Evolutionary conservation across 139 green algal genomes (phyloP), one percentile per base, ranked within the genome.

Genomic region (Chlorella sorokiniana): DNA sequence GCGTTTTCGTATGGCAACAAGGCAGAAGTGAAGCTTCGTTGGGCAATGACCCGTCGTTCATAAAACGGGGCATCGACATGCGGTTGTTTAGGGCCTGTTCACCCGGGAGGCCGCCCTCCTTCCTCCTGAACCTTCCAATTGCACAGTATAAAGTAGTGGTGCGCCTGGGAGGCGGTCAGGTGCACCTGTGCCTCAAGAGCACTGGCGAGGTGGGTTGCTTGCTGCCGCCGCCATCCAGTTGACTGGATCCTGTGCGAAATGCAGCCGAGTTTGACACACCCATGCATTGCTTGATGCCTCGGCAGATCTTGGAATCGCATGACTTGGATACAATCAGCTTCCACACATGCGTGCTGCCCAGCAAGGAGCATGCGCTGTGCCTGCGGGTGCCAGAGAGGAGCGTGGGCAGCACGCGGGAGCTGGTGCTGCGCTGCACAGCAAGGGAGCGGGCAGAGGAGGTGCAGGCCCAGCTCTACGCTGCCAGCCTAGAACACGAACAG

Each of bases 341-440:
- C 76, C 44, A 48, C 22, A 29, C 67, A 9, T 84, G 76, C 59
- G 62, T 79, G 1, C 59, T 87, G 29, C 71, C 73, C 29, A 62
- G 31, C 16, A 64, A 63, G 7, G 51, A 87, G 35, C 81, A 81
- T 37, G 77, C 41, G 20, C 31, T 87, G 29, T 68, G 27, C 25
- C 56, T 87, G 42, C 64, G 62, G 31, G 63, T 84, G 25, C 56
- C 61, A 31, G 35, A 41, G 29, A 45, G 41, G 41, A 56, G 27
- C 41, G 37, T 29, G 35, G 20, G 31, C n/a, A 29, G 42, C 31
- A 27, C 38, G 0, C 44, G 54, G 2, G 83, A 87, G 52, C 56
- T 87, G 16, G 18, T 87, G 45, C 76, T 87, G 18, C 71, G 81
- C 2, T 35, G 62, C 48, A 56, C 62, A 20, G 72, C 29, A 42